Evolutionary conservation across 345 rosid genomes (phyloP).

Genomic region (Gossypium mustelinum): DNA sequence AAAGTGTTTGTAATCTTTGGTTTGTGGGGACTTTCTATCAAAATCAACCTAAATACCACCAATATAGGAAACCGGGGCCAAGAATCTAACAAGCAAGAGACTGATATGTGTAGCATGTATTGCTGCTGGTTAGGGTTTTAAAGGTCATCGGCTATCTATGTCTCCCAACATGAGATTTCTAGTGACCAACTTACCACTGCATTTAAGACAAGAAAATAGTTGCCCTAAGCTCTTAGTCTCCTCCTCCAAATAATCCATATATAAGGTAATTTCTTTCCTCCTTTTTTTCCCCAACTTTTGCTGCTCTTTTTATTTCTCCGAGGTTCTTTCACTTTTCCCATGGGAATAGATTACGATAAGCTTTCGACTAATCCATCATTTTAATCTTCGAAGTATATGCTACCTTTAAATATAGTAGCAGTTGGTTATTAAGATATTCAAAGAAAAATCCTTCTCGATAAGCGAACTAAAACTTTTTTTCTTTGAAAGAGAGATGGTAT

Average conservation of each 20-base stretch:
- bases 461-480: not conserved
- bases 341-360: not conserved
- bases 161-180: not conserved
- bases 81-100: not conserved
- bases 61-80: conserved; percentile 7
- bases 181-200: not conserved
- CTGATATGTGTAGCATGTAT: not conserved
- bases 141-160: not conserved
- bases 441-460: conserved; percentile 1
- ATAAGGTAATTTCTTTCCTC: not conserved
- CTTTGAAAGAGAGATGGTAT: not conserved
- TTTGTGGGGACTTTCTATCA: conserved; percentile 13
- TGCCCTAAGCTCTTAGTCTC: not conserved
- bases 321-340: not conserved
- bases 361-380: not conserved
- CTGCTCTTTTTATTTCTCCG: not conserved
- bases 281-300: not conserved
- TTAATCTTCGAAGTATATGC: not conserved
- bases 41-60: conserved; percentile 8
- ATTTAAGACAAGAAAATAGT: conserved; percentile 6
- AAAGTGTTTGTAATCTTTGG: not conserved
- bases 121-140: conserved; percentile 12
- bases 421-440: not conserved
- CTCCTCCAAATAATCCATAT: not conserved
- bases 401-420: too few species aligned